Evolutionary conservation across 352 stramenopile genomes (phyloP).

Genomic region (Blastocystis sp.): DNA sequence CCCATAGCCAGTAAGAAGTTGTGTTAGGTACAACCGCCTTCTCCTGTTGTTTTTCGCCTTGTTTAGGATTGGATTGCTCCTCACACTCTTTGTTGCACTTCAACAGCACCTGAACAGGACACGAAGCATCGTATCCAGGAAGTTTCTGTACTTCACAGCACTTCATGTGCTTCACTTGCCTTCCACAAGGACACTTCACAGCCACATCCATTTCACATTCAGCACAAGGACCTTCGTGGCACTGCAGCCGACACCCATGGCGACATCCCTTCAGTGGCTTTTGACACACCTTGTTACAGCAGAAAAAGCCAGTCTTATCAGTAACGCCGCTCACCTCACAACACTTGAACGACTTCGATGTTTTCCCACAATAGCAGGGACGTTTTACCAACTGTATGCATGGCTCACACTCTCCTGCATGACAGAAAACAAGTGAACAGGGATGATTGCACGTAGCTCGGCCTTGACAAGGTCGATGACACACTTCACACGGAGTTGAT

Average conservation of each 20-base stretch:
- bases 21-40: not conserved
- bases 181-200: slow-evolving; percentile 4
- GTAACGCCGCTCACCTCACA: not conserved
- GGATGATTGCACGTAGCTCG: not conserved
- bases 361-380: slow-evolving; percentile 42
- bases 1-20: not conserved
- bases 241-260: not conserved
- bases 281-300: slow-evolving; percentile 6
- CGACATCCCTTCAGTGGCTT: not conserved
- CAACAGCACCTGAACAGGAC: not conserved
- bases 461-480: not conserved
- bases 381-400: slow-evolving; percentile 15
- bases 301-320: not conserved
- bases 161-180: not conserved
- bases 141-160: slow-evolving; percentile 13
- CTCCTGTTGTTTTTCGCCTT: not conserved
- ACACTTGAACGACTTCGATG: not conserved
- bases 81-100: not conserved
- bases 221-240: not conserved
- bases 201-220: not conserved
- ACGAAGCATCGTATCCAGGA: not conserved
- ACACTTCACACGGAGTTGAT: not conserved
- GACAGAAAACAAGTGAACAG: slow-evolving; percentile 21
- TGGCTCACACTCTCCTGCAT: not conserved
- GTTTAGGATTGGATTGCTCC: not conserved